These are phyloP conservation scores for Stropharia rugosoannulata DNA, from an alignment of 768 basidiomycete genomes.

Conservation along the genomic window DNA sequence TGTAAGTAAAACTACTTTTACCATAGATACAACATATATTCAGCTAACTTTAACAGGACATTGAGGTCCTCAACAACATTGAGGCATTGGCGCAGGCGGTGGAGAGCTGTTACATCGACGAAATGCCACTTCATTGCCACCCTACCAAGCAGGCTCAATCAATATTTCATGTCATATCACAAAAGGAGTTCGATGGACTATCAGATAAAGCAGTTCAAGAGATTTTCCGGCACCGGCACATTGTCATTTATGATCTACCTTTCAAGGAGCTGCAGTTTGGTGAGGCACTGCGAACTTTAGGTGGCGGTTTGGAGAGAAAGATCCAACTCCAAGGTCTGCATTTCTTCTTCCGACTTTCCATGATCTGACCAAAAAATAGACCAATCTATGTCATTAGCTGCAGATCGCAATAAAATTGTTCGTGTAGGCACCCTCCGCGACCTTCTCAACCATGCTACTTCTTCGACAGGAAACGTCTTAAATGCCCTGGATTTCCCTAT, in stretches of 20 bases:
- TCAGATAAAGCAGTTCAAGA: background rate
- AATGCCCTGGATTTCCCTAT: background rate
- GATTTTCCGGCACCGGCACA: background rate
- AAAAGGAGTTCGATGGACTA: background rate
- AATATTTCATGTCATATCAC: background rate
- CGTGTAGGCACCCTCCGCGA: background rate
- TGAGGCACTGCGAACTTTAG: background rate
- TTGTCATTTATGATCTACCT: background rate
- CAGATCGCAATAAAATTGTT: background rate
- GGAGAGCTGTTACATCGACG: background rate
- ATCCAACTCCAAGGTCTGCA: background rate
- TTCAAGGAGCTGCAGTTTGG: background rate
- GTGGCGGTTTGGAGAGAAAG: background rate
- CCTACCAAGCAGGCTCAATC: background rate
- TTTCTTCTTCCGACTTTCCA: background rate
- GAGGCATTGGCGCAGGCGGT: background rate
- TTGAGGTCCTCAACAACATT: background rate
- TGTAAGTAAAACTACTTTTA: background rate
- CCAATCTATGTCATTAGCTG: background rate
- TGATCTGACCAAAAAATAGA: background rate
- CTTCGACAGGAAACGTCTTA: background rate
- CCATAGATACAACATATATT: background rate
- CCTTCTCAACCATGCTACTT: background rate
- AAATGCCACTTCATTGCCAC: background rate
- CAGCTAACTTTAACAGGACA: background rate